phyloP scores from a whole-genome alignment of 1,284 basidiomycete species.

The Uromyces viciae-fabae region DNA sequence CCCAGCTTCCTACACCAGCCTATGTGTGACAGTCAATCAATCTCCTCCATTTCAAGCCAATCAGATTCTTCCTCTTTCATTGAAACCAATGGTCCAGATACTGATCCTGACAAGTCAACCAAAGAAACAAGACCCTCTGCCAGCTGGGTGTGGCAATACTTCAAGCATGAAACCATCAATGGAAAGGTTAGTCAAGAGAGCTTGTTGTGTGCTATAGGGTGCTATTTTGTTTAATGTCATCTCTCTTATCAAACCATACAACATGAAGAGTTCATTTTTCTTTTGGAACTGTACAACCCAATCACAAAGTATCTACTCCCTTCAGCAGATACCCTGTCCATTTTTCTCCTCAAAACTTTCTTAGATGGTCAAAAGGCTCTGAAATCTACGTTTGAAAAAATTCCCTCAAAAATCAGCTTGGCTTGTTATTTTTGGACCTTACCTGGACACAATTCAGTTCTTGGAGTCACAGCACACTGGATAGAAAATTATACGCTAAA shows the following conservation, averaged over 20 bases:
- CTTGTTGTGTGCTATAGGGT: neutral
- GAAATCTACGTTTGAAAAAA: neutral
- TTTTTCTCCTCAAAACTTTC: neutral
- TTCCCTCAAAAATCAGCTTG: slow-evolving; percentile 4
- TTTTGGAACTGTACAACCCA: neutral
- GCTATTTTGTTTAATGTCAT: neutral
- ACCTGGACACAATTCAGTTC: neutral
- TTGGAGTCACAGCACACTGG: slow-evolving; percentile 1
- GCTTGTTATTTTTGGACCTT: neutral
- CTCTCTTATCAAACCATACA: neutral
- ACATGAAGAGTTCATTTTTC: neutral
- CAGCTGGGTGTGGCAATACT: neutral
- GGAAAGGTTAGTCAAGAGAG: neutral
- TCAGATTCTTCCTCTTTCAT: too few species aligned
- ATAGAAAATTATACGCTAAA: neutral
- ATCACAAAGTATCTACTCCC: neutral
- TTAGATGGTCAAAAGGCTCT: neutral
- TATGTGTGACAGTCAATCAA: too few species aligned
- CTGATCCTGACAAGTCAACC: neutral
- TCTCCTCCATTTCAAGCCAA: too few species aligned
- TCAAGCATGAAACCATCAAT: neutral
- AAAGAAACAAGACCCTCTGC: neutral
- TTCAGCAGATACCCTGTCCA: neutral
- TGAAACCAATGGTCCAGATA: too few species aligned
- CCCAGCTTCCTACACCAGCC: too few species aligned